Evolutionary conservation across 2,329 filamentous ascomycete genomes (phyloP), one percentile per base, ranked within the genome.

Genomic region (Trichophyton mentagrophytes): DNA sequence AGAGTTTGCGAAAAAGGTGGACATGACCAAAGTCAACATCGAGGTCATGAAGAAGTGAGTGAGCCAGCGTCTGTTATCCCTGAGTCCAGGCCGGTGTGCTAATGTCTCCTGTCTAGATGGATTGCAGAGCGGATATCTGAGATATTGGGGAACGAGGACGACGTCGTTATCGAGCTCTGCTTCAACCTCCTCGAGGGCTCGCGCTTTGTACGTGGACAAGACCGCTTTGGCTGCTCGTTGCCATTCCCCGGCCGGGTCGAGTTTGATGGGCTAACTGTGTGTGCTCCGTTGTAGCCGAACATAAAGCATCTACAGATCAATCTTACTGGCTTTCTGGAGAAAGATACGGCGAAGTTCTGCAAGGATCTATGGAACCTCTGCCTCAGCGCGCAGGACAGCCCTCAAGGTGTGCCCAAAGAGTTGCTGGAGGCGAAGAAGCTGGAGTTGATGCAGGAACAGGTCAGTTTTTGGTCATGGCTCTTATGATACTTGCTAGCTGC

Each of bases 31-130:
- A 78, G 90, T 99, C 74, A 96, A 99, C 72, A 80, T 96, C 58
- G 90, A 95, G 74, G 89, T 99, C 61, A 95, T 99, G 85, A 96
- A 96, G 81, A 95, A 93, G 89, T 95, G 72, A 70, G 85, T 76
- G 63, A 42, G 7, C 33, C 38, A 55, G 64, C 17, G 5, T 2
- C 40, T 65, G 53, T 22, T n/a, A 33, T 55, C 15, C 49, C 17
- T 17, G 1, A 25, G 56, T 25, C 6, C n/a, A 20, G 40, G 13
- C 9, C 8, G 40, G 27, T 13, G 8, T 49, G 17, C 17, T 17
- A n/a, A 40, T 2, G 9, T 36, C 13, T 2, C 9, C 40, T 33
- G 27, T 51, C 57, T 67, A 96, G 90, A 79, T 99, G 93, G 93
- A 96, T 97, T 72, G 88, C 89, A 3, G 84, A 86, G 68, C 89